Evolutionary conservation across 441 rosid genomes (phyloP).

Genomic region (Adansonia madagascariensis): DNA sequence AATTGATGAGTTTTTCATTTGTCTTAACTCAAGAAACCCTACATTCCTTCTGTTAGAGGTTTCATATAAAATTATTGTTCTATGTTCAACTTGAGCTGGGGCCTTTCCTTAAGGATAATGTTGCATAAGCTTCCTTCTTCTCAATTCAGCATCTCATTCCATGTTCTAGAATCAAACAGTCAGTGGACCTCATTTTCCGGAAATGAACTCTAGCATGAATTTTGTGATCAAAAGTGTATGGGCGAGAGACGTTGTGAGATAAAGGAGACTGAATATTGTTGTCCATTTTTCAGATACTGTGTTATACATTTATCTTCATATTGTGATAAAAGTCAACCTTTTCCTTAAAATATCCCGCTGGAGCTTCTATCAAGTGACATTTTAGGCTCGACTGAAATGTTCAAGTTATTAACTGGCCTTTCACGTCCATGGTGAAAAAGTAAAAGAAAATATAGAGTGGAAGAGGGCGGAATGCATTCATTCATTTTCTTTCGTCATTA

Average conservation of each 20-base stretch:
- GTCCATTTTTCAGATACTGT: background rate
- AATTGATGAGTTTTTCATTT: background rate
- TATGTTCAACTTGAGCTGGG: background rate
- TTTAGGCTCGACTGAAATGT: background rate
- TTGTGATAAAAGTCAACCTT: background rate
- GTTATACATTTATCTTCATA: background rate
- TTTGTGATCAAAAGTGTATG: background rate
- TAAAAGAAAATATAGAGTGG: background rate
- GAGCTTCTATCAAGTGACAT: background rate
- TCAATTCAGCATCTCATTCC: background rate
- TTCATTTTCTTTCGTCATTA: background rate
- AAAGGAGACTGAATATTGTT: background rate
- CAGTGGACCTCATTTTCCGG: background rate
- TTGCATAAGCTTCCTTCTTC: background rate
- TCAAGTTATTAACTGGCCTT: background rate
- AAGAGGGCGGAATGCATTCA: background rate
- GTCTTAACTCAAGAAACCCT: background rate
- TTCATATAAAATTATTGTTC: background rate
- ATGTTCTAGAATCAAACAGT: background rate
- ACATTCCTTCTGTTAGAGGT: background rate
- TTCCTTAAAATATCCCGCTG: background rate
- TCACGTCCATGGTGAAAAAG: background rate
- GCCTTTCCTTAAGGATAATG: background rate
- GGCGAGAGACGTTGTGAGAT: background rate
- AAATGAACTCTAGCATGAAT: background rate